phyloP scores from a whole-genome alignment of 495 filamentous ascomycete genomes.

The Hypoxylon rickii region DNA sequence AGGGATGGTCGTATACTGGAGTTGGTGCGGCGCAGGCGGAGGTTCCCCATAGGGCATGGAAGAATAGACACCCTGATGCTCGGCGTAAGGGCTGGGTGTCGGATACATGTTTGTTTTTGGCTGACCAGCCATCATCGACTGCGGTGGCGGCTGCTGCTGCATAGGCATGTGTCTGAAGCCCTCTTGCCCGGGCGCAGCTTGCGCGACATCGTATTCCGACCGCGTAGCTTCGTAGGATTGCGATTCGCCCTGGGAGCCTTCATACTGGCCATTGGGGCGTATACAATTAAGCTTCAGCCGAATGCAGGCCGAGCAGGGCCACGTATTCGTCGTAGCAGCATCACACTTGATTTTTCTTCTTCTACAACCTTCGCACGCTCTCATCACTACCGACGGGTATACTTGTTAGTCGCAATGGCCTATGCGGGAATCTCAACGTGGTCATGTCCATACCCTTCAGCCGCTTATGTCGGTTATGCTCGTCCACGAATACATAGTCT shows the following conservation, averaged over 20 bases:
- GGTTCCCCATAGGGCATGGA: slow-evolving; percentile 50
- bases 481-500: slow-evolving; percentile 99
- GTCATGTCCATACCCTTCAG: slow-evolving; percentile 74
- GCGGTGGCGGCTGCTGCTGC: slow-evolving; percentile 44
- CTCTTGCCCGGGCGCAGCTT: slow-evolving; percentile 53
- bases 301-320: slow-evolving; percentile 94
- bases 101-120: slow-evolving; percentile 47
- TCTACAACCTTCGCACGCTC: slow-evolving; percentile 95
- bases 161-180: slow-evolving; percentile 57
- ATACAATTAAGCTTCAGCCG: slow-evolving; percentile 92
- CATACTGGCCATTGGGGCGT: slow-evolving; percentile 88
- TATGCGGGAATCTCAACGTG: not conserved
- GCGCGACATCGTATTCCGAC: slow-evolving; percentile 47
- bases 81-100: slow-evolving; percentile 44
- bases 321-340: slow-evolving; percentile 95
- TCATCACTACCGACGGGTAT: slow-evolving; percentile 73
- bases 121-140: slow-evolving; percentile 39
- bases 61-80: slow-evolving; percentile 50
- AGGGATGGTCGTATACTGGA: slow-evolving; percentile 56
- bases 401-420: slow-evolving; percentile 16
- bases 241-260: slow-evolving; percentile 62
- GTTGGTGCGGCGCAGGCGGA: slow-evolving; percentile 46
- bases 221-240: slow-evolving; percentile 53
- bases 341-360: slow-evolving; percentile 95
- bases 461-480: slow-evolving; percentile 97